Conservation (phyloP, 805 yeast genomes). For the Ascoidea tarda region DNA sequence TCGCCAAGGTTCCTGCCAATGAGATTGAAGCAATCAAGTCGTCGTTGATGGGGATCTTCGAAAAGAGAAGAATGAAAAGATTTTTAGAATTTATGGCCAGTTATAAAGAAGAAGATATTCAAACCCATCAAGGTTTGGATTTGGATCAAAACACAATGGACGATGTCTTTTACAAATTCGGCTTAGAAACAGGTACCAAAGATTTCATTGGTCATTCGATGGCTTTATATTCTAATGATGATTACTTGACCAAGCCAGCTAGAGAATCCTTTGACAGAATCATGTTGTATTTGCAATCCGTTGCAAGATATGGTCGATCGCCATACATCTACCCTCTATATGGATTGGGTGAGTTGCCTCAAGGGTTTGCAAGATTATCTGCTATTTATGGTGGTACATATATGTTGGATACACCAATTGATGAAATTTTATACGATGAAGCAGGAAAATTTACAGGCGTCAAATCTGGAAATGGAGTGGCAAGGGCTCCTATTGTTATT, state of each 20-base stretch:
- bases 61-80: constrained; percentile 87
- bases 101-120: constrained; percentile 62
- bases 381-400: constrained; percentile 98
- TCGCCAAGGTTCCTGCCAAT: constrained; percentile 90
- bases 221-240: constrained; percentile 94
- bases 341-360: constrained; percentile 97
- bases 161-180: constrained; percentile 77
- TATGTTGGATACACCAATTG: constrained; percentile 94
- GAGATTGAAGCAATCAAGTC: constrained; percentile 85
- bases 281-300: constrained; percentile 73
- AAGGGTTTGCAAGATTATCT: constrained; percentile 91
- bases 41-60: constrained; percentile 90
- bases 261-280: constrained; percentile 85
- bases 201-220: constrained; percentile 97
- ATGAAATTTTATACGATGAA: constrained; percentile 66
- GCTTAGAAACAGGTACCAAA: constrained; percentile 83
- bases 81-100: constrained; percentile 79
- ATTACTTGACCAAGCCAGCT: constrained; percentile 77
- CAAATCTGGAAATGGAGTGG: constrained; percentile 80
- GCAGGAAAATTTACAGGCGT: constrained; percentile 74
- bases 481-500: constrained; percentile 85
- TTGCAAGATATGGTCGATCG: constrained; percentile 89
- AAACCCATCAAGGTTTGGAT: constrained; percentile 78
- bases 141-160: constrained; percentile 84
- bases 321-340: constrained; percentile 94